Evolutionary conservation across 1,284 basidiomycete species (phyloP).

Genomic region (Ustilago lituana): DNA sequence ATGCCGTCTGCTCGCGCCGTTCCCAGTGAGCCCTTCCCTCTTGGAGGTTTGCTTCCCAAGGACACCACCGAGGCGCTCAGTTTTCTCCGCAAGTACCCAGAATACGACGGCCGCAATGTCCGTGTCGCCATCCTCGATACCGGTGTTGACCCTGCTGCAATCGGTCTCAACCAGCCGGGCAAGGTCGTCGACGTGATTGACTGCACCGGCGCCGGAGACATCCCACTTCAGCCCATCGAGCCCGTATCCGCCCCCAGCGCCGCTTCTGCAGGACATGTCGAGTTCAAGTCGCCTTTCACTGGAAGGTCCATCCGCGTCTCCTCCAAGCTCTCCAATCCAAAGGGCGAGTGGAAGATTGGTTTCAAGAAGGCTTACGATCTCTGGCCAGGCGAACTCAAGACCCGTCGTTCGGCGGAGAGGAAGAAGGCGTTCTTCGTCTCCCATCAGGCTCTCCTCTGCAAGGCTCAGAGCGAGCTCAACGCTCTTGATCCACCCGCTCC

Average conservation of each 20-base stretch:
- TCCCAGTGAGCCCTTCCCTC: conserved; percentile 59
- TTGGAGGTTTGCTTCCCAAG: conserved; percentile 66
- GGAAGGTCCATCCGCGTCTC: conserved; percentile 59
- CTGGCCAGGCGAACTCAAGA: conserved; percentile 65
- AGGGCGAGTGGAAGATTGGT: conserved; percentile 65
- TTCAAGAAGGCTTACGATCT: conserved; percentile 67
- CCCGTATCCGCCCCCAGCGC: conserved; percentile 10
- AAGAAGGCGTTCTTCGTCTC: conserved; percentile 63
- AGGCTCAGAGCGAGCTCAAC: conserved; percentile 56
- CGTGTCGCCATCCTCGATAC: conserved; percentile 68
- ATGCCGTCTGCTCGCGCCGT: conserved; percentile 37
- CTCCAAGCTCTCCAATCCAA: conserved; percentile 58
- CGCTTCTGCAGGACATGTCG: conserved; percentile 26
- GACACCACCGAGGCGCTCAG: conserved; percentile 64
- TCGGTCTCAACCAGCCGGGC: conserved; percentile 63
- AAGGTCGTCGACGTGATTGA: conserved; percentile 68
- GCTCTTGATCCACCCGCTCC: conserved; percentile 24
- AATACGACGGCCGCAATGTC: conserved; percentile 65
- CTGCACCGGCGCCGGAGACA: conserved; percentile 65
- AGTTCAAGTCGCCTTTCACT: conserved; percentile 62
- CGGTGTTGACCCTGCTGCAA: conserved; percentile 67
- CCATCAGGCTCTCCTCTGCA: conserved; percentile 56
- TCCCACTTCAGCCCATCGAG: conserved; percentile 49
- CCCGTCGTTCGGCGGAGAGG: conserved; percentile 61
- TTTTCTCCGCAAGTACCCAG: conserved; percentile 64